Evolutionary conservation across 352 stramenopile species (phyloP).

Genomic region (Peronospora tabacina): DNA sequence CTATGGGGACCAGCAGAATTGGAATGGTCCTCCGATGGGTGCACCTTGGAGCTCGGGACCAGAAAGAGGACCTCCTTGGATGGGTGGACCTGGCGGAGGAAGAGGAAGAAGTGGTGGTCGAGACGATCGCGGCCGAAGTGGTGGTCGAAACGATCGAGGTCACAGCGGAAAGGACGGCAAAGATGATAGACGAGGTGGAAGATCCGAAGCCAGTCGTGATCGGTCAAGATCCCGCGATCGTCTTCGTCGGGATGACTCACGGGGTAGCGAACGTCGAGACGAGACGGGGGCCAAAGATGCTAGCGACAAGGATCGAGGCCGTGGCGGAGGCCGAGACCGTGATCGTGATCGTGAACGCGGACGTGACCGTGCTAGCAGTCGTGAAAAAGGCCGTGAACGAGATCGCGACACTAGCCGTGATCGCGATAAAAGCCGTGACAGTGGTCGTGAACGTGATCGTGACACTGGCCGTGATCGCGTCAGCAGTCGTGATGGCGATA

Average conservation of each 20-base stretch:
- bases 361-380: slow-evolving; percentile 7
- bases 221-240: slow-evolving; percentile 51
- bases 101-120: slow-evolving; percentile 29
- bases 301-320: slow-evolving; percentile 18
- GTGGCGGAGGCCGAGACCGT: slow-evolving; percentile 14
- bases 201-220: slow-evolving; percentile 44
- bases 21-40: slow-evolving; percentile 38
- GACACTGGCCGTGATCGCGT: slow-evolving; percentile 9
- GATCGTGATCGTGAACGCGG: slow-evolving; percentile 10
- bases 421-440: slow-evolving; percentile 1
- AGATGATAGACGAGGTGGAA: slow-evolving; percentile 22
- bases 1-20: slow-evolving; percentile 38
- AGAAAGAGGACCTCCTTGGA: slow-evolving; percentile 43
- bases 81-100: slow-evolving; percentile 35
- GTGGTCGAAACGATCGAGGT: slow-evolving; percentile 35
- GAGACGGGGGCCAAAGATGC: slow-evolving; percentile 14
- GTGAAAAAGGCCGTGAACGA: slow-evolving; percentile 9
- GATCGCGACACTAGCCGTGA: slow-evolving; percentile 13
- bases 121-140: no score
- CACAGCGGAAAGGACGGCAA: slow-evolving; percentile 32
- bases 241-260: slow-evolving; percentile 22
- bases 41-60: slow-evolving; percentile 38
- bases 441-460: background rate
- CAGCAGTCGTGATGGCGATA: slow-evolving; percentile 11
- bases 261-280: slow-evolving; percentile 21